Evolutionary conservation across 2,329 filamentous ascomycete species (phyloP).

Genomic region (Colletotrichum paranaense): DNA sequence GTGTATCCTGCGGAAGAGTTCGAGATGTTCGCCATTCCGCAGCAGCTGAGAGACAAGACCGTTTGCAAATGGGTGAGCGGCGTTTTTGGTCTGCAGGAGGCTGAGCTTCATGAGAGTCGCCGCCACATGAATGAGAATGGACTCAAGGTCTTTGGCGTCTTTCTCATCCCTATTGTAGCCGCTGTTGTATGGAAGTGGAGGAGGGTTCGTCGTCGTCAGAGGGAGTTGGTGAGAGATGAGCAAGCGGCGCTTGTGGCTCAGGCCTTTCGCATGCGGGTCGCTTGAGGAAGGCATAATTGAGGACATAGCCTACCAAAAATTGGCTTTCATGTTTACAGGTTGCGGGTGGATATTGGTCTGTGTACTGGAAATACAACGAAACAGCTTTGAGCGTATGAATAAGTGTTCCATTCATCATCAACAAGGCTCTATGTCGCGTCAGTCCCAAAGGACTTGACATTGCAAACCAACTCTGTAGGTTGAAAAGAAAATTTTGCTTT

Average conservation of each 20-base stretch:
- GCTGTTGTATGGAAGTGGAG: slow-evolving; percentile 12
- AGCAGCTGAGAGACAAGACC: background rate
- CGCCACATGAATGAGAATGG: background rate
- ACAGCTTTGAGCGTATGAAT: background rate
- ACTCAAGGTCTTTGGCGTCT: slow-evolving; percentile 1
- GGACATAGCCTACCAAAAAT: background rate
- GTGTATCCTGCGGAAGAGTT: background rate
- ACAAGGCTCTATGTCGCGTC: no score
- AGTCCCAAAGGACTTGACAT: no score
- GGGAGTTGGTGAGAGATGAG: background rate
- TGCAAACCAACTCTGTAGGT: no score
- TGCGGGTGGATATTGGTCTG: background rate
- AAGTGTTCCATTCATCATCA: no score
- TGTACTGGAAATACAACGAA: background rate
- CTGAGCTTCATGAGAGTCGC: background rate
- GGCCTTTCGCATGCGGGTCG: background rate
- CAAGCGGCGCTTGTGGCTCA: background rate
- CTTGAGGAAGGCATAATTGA: background rate
- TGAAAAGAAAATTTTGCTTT: no score
- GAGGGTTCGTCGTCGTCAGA: background rate
- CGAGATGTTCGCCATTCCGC: background rate
- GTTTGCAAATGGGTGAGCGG: slow-evolving; percentile 13
- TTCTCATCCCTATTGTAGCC: background rate
- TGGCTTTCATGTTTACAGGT: background rate
- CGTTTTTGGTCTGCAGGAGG: background rate